These are phyloP conservation scores for Coemansia sp. DNA, from an alignment of 192 early-diverging fungal species.

Conservation along the genomic window DNA sequence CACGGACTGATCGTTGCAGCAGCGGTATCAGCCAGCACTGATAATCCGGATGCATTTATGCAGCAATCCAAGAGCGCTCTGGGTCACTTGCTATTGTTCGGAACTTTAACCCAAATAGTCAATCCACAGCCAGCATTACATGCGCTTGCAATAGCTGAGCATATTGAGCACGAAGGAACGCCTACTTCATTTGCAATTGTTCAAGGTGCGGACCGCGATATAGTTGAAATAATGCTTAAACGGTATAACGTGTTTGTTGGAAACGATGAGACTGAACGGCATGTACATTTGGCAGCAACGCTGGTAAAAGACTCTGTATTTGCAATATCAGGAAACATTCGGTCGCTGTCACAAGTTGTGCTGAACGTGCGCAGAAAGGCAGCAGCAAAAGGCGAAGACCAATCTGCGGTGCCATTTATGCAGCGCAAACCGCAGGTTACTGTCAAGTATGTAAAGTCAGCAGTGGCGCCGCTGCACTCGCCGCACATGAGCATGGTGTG, in stretches of 20 bases:
- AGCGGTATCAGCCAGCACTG: conserved; percentile 73
- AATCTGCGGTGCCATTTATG: conserved; percentile 77
- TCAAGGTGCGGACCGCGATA: conserved; percentile 64
- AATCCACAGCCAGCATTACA: conserved; percentile 70
- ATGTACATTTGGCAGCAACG: conserved; percentile 65
- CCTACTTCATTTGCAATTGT: conserved; percentile 83
- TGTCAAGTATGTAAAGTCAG: conserved; percentile 63
- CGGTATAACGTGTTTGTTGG: conserved; percentile 71
- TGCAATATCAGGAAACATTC: conserved; percentile 76
- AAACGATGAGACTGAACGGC: conserved; percentile 52
- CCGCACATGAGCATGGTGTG: conserved; percentile 64
- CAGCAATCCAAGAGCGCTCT: conserved; percentile 76
- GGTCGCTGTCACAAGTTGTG: conserved; percentile 81
- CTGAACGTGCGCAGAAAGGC: conserved; percentile 80
- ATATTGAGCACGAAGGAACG: conserved; percentile 71
- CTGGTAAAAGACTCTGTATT: conserved; percentile 74
- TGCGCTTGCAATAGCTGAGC: conserved; percentile 79
- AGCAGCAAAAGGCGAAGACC: conserved; percentile 72
- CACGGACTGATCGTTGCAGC: conserved; percentile 87
- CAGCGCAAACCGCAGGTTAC: conserved; percentile 81
- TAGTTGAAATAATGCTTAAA: conserved; percentile 73
- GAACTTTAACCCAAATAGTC: conserved; percentile 73
- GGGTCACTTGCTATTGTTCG: conserved; percentile 78
- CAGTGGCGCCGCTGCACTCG: conserved; percentile 73
- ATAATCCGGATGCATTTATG: conserved; percentile 68